These are phyloP conservation scores for Peronosclerospora sorghi DNA, from an alignment of 352 stramenopile genomes.

Conservation along the genomic window DNA sequence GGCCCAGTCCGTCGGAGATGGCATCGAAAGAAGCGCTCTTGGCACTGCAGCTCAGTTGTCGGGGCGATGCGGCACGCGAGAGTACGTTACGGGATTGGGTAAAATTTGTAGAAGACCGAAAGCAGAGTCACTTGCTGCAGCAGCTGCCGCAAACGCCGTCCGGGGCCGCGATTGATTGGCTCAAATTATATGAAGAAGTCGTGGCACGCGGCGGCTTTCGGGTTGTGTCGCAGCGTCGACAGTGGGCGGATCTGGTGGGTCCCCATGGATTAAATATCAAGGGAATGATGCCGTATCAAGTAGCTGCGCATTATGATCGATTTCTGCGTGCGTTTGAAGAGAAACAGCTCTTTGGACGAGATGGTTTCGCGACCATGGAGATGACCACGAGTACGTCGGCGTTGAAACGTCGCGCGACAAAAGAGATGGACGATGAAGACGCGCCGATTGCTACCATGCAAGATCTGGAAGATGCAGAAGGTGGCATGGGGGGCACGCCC, in stretches of 20 bases:
- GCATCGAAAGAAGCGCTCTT: conserved; percentile 32
- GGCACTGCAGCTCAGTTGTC: conserved; percentile 58
- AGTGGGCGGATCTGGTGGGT: conserved; percentile 43
- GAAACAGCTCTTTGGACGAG: conserved; percentile 66
- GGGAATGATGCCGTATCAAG: conserved; percentile 42
- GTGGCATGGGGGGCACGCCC: conserved; percentile 40
- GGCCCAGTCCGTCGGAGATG: too few species aligned
- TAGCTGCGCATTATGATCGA: conserved; percentile 50
- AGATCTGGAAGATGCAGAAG: conserved; percentile 60
- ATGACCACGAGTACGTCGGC: conserved; percentile 11
- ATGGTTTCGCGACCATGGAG: conserved; percentile 6
- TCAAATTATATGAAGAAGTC: conserved; percentile 76
- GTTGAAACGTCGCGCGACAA: too few species aligned
- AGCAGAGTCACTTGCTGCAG: conserved; percentile 34
- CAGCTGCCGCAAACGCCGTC: conserved; percentile 40
- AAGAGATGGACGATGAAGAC: too few species aligned
- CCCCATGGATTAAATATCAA: conserved; percentile 43
- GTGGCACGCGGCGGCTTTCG: conserved; percentile 49
- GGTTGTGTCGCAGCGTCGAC: conserved; percentile 34
- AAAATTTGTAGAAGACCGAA: conserved; percentile 36
- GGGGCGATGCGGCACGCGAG: conserved; percentile 48
- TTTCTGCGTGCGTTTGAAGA: conserved; percentile 54
- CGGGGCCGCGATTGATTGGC: conserved; percentile 51
- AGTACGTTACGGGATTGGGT: conserved; percentile 47
- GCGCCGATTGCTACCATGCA: conserved; percentile 45